A percentile compares a stretch with the other conserved stretches of the same genome.
These are phyloP conservation scores for Diaporthe australafricana DNA, from an alignment of 2,329 filamentous ascomycete genomes.

Conservation along the genomic window DNA sequence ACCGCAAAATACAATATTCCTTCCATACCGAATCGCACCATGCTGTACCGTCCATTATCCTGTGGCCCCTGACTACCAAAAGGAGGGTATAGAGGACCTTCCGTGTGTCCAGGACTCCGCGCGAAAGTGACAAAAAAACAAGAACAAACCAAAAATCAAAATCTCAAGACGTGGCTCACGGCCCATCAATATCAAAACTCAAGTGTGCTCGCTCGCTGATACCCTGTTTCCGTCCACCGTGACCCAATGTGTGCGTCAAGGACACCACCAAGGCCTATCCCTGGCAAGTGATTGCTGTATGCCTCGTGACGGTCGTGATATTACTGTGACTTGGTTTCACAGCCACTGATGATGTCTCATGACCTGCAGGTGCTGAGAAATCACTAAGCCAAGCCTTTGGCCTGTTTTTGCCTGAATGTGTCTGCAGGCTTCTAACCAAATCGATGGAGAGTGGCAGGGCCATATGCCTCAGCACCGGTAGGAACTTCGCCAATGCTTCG, in stretches of 20 bases:
- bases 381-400: not conserved
- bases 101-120: slow-evolving; percentile 32
- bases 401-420: not conserved
- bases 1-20: slow-evolving; percentile 32
- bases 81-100: slow-evolving; percentile 22
- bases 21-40: slow-evolving; percentile 28
- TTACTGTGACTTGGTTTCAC: not conserved
- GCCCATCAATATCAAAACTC: slow-evolving; percentile 20
- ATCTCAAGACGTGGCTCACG: slow-evolving; percentile 3
- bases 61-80: slow-evolving; percentile 30
- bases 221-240: not conserved
- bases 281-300: slow-evolving; percentile 2
- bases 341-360: not conserved
- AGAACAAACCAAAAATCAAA: slow-evolving; percentile 3
- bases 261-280: not conserved
- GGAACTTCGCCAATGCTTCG: slow-evolving; percentile 37
- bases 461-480: slow-evolving; percentile 31
- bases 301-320: slow-evolving; percentile 26
- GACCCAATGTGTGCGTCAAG: slow-evolving; percentile 4
- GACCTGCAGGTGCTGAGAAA: not conserved
- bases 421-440: slow-evolving; percentile 33
- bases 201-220: slow-evolving; percentile 10
- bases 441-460: slow-evolving; percentile 34
- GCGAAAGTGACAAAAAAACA: slow-evolving; percentile 10
- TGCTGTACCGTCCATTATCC: slow-evolving; percentile 34